Evolutionary conservation across 2,329 filamentous ascomycete species (phyloP), one percentile per base, ranked within the genome.

Genomic region (Talaromyces sp.): DNA sequence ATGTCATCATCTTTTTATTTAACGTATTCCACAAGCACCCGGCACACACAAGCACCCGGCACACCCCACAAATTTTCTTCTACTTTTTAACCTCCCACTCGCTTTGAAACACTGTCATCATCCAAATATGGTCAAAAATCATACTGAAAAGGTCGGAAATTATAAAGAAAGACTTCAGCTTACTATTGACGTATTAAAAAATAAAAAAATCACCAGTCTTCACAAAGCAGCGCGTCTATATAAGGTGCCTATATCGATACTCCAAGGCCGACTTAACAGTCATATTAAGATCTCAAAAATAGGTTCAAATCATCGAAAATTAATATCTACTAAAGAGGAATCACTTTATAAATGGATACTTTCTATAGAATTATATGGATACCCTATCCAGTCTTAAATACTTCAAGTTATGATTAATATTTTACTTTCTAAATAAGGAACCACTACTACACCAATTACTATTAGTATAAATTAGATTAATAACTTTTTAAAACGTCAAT

Each of bases 181-280:
- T 43, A n/a, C 54, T 29, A 29, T 56, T 46, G 19, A 56, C 54
- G 32, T 35, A 35, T 24, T 56, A 24, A 56, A 56, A n/a, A 56
- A 35, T 5, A 31, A 46, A 46, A 46, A 56, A 27, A n/a, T 29
- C 19, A 46, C 5, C 1, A 56, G 21, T 43, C 10, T 27, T 27
- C 54, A 32, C 32, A 9, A 43, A 29, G 32, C 54, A 24, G 38
- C 55, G 24, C 38, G 55, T 6, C 38, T 57, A 21, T 57, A 24
- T 50, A 14, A 57, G 9, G 55, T 57, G 4, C 46, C 55, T 7
- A 8, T 49, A 17, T 41, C 38, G 21, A 57, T 38, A 4, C 19
- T 57, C 2, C 35, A 13, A 1, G 21, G 4, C 9, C 24, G 41
- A 29, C 2, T 32, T 10, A 49, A 57, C 17, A 21, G 41, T 1